Base-by-base conservation (phyloP, 352 stramenopile species). In the Pythium aphanidermatum region DNA sequence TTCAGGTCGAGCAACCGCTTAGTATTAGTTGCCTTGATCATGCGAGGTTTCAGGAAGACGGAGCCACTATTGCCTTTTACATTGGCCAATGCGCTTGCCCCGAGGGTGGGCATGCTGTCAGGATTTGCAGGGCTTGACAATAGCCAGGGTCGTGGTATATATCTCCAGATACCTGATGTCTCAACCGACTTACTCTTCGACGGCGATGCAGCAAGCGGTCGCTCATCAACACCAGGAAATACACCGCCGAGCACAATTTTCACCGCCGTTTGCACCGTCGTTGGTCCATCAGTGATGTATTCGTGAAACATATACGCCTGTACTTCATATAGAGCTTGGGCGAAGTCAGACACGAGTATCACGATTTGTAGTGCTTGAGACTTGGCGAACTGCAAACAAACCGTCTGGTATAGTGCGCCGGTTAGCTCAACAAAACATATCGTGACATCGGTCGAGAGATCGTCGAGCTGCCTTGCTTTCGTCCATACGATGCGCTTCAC, bases 401-500 rank as follows among this genome's bases (percentile, higher is more conserved):
- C 25, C 9, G 62, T 50, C 25, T 70, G 65, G 35, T 63, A 64
- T 33, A 72, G 43, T 11, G 52, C 46, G 8, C 40, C 53, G 14
- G 60, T 60, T 19, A 74, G 62, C 44, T 74, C 63, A 9, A 70
- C 51, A 9, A 74, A 46, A 48, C 59, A 72, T 5, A 77, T 54
- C n/a, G 60, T 70, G n/a, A 77, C 60, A 26, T 74, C 63, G 11
- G 67, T 65, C 25, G 47, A 68, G 14, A 77, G 35, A 48, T 74
- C 67, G 17, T 46, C 58, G 9, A 77, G 51, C 19, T 61, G 54
- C 12, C 57, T 46, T 28, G 63, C 60, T 10, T 65, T 46, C n/a
- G 37, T 39, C 63, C 67, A 74, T 8, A 55, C 38, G 10, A 52
- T 33, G 4, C 53, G 54, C 30, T 68, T 70, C 14, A 68, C 10